These are phyloP conservation scores for Tarenaya hassleriana DNA, from an alignment of 345 rosid species.

Conservation along the genomic window DNA sequence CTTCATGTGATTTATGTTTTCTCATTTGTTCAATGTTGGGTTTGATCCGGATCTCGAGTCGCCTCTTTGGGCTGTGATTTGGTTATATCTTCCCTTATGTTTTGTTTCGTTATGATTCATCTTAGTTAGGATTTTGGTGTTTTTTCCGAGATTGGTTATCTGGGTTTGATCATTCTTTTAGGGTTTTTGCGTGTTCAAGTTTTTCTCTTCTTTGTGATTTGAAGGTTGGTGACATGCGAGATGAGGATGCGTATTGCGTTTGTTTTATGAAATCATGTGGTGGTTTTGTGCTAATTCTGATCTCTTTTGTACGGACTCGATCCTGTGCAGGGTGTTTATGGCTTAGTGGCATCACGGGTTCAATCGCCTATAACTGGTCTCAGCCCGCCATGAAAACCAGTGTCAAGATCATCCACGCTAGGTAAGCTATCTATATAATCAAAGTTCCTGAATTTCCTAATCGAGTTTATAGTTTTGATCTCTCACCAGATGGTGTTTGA, in stretches of 20 bases:
- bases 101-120: neutral
- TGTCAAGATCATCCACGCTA: conserved; percentile 91
- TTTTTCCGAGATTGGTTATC: neutral
- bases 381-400: conserved; percentile 93
- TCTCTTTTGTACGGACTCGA: neutral
- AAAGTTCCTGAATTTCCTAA: neutral
- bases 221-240: conserved; percentile 18
- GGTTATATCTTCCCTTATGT: neutral
- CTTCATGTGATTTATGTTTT: too few relatives aligned
- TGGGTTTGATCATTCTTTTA: neutral
- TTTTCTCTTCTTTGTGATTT: neutral
- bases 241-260: conserved; percentile 1
- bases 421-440: conserved; percentile 31
- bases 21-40: too few relatives aligned
- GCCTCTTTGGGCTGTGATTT: too few relatives aligned
- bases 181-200: conserved; percentile 4
- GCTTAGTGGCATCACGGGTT: conserved; percentile 83
- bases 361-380: conserved; percentile 93
- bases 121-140: neutral
- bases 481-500: too few relatives aligned
- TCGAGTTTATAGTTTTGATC: too few relatives aligned
- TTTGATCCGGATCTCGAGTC: neutral
- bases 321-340: conserved; percentile 56
- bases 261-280: neutral
- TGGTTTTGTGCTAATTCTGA: neutral